These are phyloP conservation scores for Verticillium nubilum DNA, from an alignment of 2,329 filamentous ascomycete genomes.

Conservation along the genomic window DNA sequence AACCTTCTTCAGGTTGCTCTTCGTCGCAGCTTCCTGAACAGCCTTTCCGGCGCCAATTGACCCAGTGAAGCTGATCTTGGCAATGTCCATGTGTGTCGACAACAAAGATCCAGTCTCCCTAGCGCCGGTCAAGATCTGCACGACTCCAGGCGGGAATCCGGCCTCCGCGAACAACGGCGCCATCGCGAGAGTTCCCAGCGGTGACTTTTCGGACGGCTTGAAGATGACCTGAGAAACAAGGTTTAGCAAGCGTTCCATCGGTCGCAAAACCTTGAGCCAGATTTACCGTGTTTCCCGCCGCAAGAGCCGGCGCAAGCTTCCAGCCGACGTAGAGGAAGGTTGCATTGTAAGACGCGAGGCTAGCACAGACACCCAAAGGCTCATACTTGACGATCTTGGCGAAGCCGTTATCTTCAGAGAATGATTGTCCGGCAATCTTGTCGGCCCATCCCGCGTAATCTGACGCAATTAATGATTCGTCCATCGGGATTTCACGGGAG, in stretches of 20 bases:
- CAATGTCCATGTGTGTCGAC: conserved; percentile 56
- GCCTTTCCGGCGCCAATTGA: conserved; percentile 61
- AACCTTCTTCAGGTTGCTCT: conserved; percentile 36
- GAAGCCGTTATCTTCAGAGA: conserved; percentile 54
- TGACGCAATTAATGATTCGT: neutral
- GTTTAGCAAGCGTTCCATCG: neutral
- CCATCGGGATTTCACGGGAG: neutral
- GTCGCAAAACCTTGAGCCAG: neutral
- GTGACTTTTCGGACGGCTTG: conserved; percentile 81
- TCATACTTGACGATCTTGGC: conserved; percentile 72
- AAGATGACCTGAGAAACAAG: conserved; percentile 53
- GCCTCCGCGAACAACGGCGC: conserved; percentile 54
- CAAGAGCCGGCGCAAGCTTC: conserved; percentile 3
- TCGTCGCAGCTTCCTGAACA: conserved; percentile 64
- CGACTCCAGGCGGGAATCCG: conserved; percentile 13
- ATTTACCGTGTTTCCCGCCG: conserved; percentile 65
- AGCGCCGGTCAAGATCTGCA: conserved; percentile 10
- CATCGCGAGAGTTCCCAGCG: conserved; percentile 72
- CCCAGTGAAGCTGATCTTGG: conserved; percentile 71
- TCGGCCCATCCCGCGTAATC: conserved; percentile 75
- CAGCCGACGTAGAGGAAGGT: conserved; percentile 58
- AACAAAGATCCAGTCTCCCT: conserved; percentile 59
- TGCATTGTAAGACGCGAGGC: neutral
- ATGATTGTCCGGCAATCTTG: conserved; percentile 74
- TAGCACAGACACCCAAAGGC: conserved; percentile 69